phyloP scores from a whole-genome alignment of 2,329 filamentous ascomycete species.

The Metarhizium rileyi region DNA sequence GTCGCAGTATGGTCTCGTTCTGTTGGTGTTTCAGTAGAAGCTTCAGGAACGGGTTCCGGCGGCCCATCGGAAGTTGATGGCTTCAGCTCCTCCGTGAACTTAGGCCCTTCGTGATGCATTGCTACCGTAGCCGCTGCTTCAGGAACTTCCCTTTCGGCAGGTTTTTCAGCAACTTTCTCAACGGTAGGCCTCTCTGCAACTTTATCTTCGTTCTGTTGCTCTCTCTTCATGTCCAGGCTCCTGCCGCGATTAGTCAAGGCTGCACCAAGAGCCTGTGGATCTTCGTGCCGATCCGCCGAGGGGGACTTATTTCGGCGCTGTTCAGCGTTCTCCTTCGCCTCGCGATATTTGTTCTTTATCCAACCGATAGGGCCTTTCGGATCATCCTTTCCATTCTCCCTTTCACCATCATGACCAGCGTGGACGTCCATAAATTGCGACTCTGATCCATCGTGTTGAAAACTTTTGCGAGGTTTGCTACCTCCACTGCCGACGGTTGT shows the following conservation, averaged over 20 bases:
- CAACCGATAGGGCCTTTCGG: constrained; percentile 43
- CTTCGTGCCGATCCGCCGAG: constrained; percentile 25
- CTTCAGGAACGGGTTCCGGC: background rate
- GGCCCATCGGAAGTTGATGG: background rate
- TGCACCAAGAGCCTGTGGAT: constrained; percentile 18
- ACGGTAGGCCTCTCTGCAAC: background rate
- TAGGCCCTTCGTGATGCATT: background rate
- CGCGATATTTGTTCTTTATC: constrained; percentile 52
- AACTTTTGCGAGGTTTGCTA: constrained; percentile 38
- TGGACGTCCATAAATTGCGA: constrained; percentile 24
- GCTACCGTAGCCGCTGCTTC: background rate
- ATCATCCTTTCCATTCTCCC: constrained; percentile 35
- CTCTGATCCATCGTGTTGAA: constrained; percentile 42
- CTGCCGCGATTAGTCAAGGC: constrained; percentile 31
- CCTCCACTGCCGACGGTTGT: constrained; percentile 57
- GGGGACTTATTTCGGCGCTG: constrained; percentile 48
- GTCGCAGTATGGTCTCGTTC: background rate
- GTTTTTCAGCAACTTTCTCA: background rate
- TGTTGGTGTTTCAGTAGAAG: background rate
- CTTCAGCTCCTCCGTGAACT: background rate
- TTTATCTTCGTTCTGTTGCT: constrained; percentile 17
- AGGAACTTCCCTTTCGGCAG: background rate
- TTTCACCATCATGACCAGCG: constrained; percentile 28
- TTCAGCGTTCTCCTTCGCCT: constrained; percentile 47
- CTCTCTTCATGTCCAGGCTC: constrained; percentile 38